Base-by-base conservation (phyloP, 768 basidiomycete genomes). In the Coprinopsis marcescibilis region DNA sequence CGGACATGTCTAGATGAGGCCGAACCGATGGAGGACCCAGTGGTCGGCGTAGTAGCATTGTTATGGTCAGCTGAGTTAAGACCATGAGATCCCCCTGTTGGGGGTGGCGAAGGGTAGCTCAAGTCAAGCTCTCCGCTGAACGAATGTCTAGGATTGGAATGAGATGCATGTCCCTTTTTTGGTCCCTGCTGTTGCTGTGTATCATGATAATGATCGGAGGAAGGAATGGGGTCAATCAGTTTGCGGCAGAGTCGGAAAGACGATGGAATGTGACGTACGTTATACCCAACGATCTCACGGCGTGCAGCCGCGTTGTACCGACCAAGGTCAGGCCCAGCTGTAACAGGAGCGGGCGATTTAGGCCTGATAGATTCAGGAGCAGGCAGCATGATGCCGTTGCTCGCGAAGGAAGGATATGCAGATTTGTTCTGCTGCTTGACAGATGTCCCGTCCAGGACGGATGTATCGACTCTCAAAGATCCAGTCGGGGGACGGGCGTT, bases 271-370 rank as follows among this genome's bases (percentile, higher is more conserved):
- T 6, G 30, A 56, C 74, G 47, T 60, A 87, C 87, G 52, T 74
- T 78, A 61, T 78, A 80, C 26, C 83, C 78, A 43, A 88, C 82
- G 55, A 86, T 88, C 59, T 85, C 86, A 55, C 80, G 61, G 33
- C 86, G 75, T 17, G 80, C 76, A 2, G 48, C 46, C 54, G 75
- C 75, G 57, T 78, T 81, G 57, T 88, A 84, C 56, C 89, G 73
- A 56, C 89, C 88, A 35, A 91, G 70, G 65, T 90, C 88, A 52
- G 88, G 89, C 41, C 87, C 89, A 48, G 88, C 88, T 48, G 88
- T 91, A 51, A 88, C 77, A 27, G 88, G 89, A 40, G 81, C 83
- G 47, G 87, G 86, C 17, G 84, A 85, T 60, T 85, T 79, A 49
- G 76, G 71, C 15, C 76, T 65, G 21, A 75, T 63, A 40, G 78